phyloP scores from a whole-genome alignment of 176 grass and related monocot genomes.

The Melocanna baccifera region DNA sequence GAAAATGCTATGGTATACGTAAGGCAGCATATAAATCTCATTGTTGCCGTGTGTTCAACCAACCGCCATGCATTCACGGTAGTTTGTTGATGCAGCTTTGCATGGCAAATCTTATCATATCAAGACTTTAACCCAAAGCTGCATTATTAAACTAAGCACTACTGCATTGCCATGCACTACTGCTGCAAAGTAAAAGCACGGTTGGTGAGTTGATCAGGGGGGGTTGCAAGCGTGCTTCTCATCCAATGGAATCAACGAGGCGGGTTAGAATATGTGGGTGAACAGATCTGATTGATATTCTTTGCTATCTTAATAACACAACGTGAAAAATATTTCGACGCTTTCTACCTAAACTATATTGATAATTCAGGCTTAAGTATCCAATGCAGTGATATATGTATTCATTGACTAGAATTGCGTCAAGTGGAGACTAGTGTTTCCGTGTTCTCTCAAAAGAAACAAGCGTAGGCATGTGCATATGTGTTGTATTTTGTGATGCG shows the following conservation, averaged over 20 bases:
- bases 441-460: neutral
- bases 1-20: slow-evolving; percentile 7
- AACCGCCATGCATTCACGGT: neutral
- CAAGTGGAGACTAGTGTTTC: neutral
- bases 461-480: neutral
- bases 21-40: slow-evolving; percentile 1
- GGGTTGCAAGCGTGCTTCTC: neutral
- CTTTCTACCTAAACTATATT: neutral
- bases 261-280: neutral
- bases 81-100: slow-evolving; percentile 22
- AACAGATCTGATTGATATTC: neutral
- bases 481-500: no score
- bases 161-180: neutral
- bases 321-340: slow-evolving; percentile 14
- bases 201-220: slow-evolving; percentile 3
- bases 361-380: no score
- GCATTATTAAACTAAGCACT: slow-evolving; percentile 2
- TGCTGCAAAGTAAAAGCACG: neutral
- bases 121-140: slow-evolving; percentile 22
- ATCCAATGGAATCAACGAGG: slow-evolving; percentile 5
- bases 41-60: slow-evolving; percentile 5
- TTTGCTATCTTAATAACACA: slow-evolving; percentile 1
- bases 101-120: slow-evolving; percentile 3
- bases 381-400: neutral
- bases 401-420: neutral